Percentiles rank a stretch among this genome's conserved stretches.
Conservation (phyloP, 1,139 yeast genomes). For the Williopsis jadinii region DNA sequence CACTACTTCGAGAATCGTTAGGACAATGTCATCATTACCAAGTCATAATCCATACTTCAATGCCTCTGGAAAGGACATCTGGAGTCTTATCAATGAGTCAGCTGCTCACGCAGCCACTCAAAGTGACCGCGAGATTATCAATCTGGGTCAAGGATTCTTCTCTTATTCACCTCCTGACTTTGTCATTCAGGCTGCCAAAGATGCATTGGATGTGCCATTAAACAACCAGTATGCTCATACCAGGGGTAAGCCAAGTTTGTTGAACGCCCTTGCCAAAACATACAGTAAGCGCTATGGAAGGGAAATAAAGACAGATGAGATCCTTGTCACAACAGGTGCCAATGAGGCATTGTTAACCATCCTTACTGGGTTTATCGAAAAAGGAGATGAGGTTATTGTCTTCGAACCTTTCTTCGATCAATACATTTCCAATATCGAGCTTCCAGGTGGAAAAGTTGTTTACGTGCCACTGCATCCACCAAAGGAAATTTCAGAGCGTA, state of each 20-base stretch:
- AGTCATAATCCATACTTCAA: slow-evolving; percentile 42
- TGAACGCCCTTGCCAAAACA: slow-evolving; percentile 60
- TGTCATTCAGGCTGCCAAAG: slow-evolving; percentile 76
- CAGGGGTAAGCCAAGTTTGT: slow-evolving; percentile 72
- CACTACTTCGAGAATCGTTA: neutral
- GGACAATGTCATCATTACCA: slow-evolving; percentile 18
- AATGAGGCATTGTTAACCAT: slow-evolving; percentile 89
- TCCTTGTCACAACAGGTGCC: slow-evolving; percentile 91
- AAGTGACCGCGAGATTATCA: slow-evolving; percentile 66
- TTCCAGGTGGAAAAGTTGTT: slow-evolving; percentile 87
- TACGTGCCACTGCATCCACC: slow-evolving; percentile 87
- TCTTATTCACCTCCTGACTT: slow-evolving; percentile 91
- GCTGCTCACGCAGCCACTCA: slow-evolving; percentile 73
- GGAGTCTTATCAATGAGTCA: slow-evolving; percentile 92
- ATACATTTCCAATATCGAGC: slow-evolving; percentile 86
- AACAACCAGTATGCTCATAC: slow-evolving; percentile 92
- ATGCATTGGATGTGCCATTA: slow-evolving; percentile 63
- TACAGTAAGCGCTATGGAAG: slow-evolving; percentile 65
- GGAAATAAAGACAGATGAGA: slow-evolving; percentile 52
- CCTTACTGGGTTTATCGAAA: slow-evolving; percentile 75
- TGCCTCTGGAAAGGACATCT: slow-evolving; percentile 62
- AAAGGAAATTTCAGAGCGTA: slow-evolving; percentile 52
- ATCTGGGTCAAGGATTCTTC: slow-evolving; percentile 95
- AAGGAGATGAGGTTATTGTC: slow-evolving; percentile 95
- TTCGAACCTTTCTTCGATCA: slow-evolving; percentile 97